Evolutionary conservation across 257 asterid genomes (phyloP).

Genomic region (Coffea eugenioides): DNA sequence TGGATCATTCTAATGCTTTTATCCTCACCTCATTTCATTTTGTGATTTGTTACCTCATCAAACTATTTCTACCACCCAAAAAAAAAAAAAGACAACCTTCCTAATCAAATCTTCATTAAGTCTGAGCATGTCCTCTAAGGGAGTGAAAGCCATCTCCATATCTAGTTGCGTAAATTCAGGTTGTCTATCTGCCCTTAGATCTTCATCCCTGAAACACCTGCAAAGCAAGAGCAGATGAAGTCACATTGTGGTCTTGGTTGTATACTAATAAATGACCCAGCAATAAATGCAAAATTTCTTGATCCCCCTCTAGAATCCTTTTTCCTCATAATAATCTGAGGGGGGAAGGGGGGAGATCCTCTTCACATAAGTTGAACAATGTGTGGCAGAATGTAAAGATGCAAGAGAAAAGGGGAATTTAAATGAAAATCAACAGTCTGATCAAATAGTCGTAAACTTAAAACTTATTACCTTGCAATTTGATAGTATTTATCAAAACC

Average conservation of each 20-base stretch:
- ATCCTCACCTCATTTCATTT: neutral
- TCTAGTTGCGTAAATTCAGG: slow-evolving; percentile 98
- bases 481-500: slow-evolving; percentile 94
- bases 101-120: slow-evolving; percentile 96
- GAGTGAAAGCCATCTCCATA: slow-evolving; percentile 95
- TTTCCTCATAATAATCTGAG: neutral
- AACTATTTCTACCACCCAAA: neutral
- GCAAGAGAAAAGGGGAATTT: slow-evolving; percentile 2
- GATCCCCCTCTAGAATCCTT: neutral
- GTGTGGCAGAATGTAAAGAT: neutral
- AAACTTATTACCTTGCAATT: slow-evolving; percentile 73
- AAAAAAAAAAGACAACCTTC: slow-evolving; percentile 48
- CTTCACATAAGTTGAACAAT: neutral
- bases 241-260: neutral
- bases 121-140: slow-evolving; percentile 89
- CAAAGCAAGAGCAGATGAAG: slow-evolving; percentile 19
- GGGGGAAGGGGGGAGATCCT: neutral
- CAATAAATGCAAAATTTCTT: neutral
- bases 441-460: slow-evolving; percentile 2
- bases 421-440: neutral
- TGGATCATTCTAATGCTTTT: neutral
- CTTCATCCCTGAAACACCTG: slow-evolving; percentile 99
- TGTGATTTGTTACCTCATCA: neutral
- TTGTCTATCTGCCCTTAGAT: slow-evolving; percentile 97
- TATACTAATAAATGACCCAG: neutral